phyloP scores from a whole-genome alignment of 495 filamentous ascomycete genomes.

The Zalerion maritima region DNA sequence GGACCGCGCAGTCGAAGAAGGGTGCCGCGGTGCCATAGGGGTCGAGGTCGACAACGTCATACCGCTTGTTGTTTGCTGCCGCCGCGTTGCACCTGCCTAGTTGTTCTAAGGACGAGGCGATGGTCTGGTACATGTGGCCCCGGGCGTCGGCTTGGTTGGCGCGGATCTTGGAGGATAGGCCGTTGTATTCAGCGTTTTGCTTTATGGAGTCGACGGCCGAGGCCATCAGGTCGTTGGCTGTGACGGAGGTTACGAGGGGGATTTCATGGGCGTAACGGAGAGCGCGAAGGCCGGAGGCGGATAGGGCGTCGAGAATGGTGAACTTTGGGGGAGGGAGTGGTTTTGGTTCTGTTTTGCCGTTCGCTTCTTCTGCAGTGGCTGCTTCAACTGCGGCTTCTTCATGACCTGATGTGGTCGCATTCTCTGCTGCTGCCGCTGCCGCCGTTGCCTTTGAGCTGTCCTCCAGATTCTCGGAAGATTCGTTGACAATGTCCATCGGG shows the following conservation, averaged over 20 bases:
- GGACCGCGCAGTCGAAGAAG: conserved; percentile 81
- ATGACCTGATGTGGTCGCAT: no score
- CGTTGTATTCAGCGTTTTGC: conserved; percentile 71
- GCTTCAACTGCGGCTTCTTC: no score
- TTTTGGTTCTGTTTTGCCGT: no score
- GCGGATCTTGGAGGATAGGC: conserved; percentile 50
- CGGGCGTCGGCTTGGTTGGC: conserved; percentile 67
- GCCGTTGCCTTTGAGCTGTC: no score
- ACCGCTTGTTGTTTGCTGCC: conserved; percentile 31
- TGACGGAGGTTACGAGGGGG: conserved; percentile 63
- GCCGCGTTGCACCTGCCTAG: conserved; percentile 13
- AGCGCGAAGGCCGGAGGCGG: conserved; percentile 84
- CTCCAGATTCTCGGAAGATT: no score
- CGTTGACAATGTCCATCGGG: no score
- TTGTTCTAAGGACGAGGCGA: conserved; percentile 16
- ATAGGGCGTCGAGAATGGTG: conserved; percentile 84
- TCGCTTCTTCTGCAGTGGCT: conserved; percentile 5
- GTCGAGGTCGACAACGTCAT: conserved; percentile 92
- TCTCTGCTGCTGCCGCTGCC: no score
- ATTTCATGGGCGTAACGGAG: conserved; percentile 86
- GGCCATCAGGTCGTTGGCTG: conserved; percentile 75
- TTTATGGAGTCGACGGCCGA: conserved; percentile 69
- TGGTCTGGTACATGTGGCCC: conserved; percentile 69
- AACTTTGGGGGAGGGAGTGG: conserved; percentile 30
- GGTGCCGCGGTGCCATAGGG: conserved; percentile 87